These are phyloP conservation scores for Ganoderma sinense DNA, from an alignment of 1,284 basidiomycete species.

Conservation along the genomic window DNA sequence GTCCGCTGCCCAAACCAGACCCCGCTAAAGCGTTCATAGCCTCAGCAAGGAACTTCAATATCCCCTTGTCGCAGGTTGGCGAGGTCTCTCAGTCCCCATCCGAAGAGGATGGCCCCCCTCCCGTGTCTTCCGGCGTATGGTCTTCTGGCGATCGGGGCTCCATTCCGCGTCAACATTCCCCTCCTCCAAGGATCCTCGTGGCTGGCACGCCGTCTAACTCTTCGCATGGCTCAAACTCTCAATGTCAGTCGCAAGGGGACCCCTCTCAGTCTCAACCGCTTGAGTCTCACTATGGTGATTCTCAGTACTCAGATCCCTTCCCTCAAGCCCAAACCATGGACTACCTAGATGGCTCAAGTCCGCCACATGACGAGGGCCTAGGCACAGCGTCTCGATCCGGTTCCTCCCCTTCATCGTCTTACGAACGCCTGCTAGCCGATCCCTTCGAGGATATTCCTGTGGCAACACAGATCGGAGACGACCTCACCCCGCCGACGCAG, in stretches of 20 bases:
- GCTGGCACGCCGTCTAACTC: constrained; percentile 32
- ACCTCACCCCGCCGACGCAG: constrained; percentile 22
- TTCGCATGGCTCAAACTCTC: constrained; percentile 20
- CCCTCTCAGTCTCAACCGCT: not conserved
- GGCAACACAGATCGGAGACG: constrained; percentile 26
- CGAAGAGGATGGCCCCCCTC: constrained; percentile 29
- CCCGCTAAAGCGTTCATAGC: constrained; percentile 55
- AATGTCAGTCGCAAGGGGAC: constrained; percentile 1
- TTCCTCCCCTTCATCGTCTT: constrained; percentile 34
- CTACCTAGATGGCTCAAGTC: constrained; percentile 3
- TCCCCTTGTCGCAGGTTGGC: constrained; percentile 65
- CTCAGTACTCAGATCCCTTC: constrained; percentile 19
- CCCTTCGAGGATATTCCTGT: constrained; percentile 2
- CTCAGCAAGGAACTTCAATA: constrained; percentile 57
- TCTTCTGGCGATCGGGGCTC: not conserved
- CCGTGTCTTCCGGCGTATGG: constrained; percentile 29
- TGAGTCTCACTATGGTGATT: constrained; percentile 15
- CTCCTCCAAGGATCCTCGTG: constrained; percentile 25
- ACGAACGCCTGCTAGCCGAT: constrained; percentile 25
- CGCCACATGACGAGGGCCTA: not conserved
- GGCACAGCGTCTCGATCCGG: constrained; percentile 13
- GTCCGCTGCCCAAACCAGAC: constrained; percentile 50
- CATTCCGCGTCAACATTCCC: constrained; percentile 2
- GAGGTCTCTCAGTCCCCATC: constrained; percentile 23
- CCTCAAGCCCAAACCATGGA: constrained; percentile 20